Evolutionary conservation across 352 stramenopile genomes (phyloP).

Genomic region (Phytophthora sansomeana): DNA sequence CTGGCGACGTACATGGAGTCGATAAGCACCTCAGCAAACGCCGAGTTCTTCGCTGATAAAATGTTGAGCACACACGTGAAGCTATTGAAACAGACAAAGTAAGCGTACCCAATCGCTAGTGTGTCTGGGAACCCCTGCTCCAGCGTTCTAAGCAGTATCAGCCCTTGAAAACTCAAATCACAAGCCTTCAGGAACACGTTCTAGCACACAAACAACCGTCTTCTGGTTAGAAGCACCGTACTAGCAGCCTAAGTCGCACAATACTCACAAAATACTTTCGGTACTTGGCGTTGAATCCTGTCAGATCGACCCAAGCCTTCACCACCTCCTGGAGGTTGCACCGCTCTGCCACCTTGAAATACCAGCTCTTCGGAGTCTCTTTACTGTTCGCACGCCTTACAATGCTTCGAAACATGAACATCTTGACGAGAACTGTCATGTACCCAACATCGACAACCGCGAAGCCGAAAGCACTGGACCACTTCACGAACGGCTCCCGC

Average conservation of each 20-base stretch:
- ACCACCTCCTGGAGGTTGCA: slow-evolving; percentile 9
- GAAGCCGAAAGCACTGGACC: slow-evolving; percentile 14
- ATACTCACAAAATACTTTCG: slow-evolving; percentile 27
- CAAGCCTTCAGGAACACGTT: slow-evolving; percentile 39
- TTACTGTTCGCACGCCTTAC: background rate
- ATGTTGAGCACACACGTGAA: slow-evolving; percentile 32
- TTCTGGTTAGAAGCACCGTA: background rate
- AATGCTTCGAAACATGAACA: slow-evolving; percentile 27
- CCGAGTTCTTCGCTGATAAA: slow-evolving; percentile 25
- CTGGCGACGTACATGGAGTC: slow-evolving; percentile 31
- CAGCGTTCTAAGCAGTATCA: slow-evolving; percentile 34
- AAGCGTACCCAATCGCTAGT: slow-evolving; percentile 26
- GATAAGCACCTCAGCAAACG: slow-evolving; percentile 40
- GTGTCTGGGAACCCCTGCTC: slow-evolving; percentile 27
- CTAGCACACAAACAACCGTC: slow-evolving; percentile 17
- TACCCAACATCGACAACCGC: slow-evolving; percentile 20
- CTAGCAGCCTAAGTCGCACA: background rate
- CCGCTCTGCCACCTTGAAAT: slow-evolving; percentile 6
- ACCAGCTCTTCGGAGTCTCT: slow-evolving; percentile 9
- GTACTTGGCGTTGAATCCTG: slow-evolving; percentile 24
- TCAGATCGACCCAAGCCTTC: slow-evolving; percentile 15
- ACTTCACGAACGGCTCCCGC: slow-evolving; percentile 19
- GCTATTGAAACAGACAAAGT: slow-evolving; percentile 36
- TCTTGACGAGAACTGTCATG: slow-evolving; percentile 23
- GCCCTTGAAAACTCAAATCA: slow-evolving; percentile 39